Evolutionary conservation across 2,329 filamentous ascomycete genomes (phyloP).

Genomic region (Paradendryphiella salina): DNA sequence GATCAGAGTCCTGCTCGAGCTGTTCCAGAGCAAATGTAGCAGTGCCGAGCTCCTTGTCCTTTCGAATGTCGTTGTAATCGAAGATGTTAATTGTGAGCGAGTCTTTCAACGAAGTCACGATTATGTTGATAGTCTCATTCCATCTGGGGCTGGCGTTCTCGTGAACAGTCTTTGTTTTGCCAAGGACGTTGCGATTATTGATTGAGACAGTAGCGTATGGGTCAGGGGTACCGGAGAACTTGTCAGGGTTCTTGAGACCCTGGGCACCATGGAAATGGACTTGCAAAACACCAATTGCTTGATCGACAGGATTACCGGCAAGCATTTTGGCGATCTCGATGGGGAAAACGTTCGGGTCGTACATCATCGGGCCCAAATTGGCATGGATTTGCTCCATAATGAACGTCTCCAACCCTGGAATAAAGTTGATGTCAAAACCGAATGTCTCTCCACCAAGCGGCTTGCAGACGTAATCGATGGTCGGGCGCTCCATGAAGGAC

Average conservation of each 20-base stretch:
- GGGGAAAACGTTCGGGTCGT: conserved; percentile 94
- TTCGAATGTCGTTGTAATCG: conserved; percentile 94
- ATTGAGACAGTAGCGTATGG: conserved; percentile 85
- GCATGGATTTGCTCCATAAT: conserved; percentile 96
- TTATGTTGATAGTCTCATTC: conserved; percentile 96
- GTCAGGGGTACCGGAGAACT: conserved; percentile 87
- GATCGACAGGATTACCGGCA: conserved; percentile 88
- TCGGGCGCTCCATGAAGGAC: conserved; percentile 86
- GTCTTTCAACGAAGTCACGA: conserved; percentile 89
- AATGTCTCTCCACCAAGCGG: conserved; percentile 93
- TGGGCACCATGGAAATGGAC: conserved; percentile 89
- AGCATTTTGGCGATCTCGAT: conserved; percentile 99
- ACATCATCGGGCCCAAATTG: conserved; percentile 96
- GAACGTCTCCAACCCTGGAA: conserved; percentile 89
- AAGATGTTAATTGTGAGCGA: conserved; percentile 81
- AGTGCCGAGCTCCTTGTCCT: conserved; percentile 90
- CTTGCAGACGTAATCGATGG: conserved; percentile 97
- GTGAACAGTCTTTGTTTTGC: conserved; percentile 82
- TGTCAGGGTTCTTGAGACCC: conserved; percentile 92
- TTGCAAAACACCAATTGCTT: conserved; percentile 91
- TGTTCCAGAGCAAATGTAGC: conserved; percentile 85
- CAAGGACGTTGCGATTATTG: conserved; percentile 79
- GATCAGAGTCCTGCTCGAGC: conserved; percentile 73
- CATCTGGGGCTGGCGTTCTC: conserved; percentile 87
- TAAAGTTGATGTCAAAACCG: conserved; percentile 98